Percentiles rank a stretch among this genome's conserved stretches.
These are phyloP conservation scores for Albugo candida DNA, from an alignment of 352 stramenopile genomes.

Conservation along the genomic window DNA sequence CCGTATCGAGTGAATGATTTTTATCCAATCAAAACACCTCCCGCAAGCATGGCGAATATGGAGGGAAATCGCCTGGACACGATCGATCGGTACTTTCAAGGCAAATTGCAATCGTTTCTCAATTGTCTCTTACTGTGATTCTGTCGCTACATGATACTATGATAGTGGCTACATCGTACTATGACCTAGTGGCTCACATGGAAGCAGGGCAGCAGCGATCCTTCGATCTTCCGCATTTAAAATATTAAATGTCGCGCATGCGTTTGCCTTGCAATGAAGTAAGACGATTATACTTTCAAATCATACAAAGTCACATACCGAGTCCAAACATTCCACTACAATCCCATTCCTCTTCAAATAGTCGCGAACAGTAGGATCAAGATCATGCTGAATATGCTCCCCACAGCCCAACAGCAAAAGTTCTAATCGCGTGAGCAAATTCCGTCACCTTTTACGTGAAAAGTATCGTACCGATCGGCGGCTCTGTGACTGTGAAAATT, in stretches of 20 bases:
- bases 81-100: too few species aligned
- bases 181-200: conserved; percentile 16
- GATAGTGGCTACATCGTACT: too few species aligned
- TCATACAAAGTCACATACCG: conserved; percentile 8
- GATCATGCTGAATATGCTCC: conserved; percentile 27
- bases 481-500: conserved; percentile 58
- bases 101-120: too few species aligned
- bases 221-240: conserved; percentile 79
- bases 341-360: conserved; percentile 70
- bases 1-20: too few species aligned
- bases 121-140: too few species aligned
- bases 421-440: conserved; percentile 12
- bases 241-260: conserved; percentile 81
- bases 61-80: too few species aligned
- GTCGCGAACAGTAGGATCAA: conserved; percentile 40
- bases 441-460: not conserved
- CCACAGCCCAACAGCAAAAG: conserved; percentile 71
- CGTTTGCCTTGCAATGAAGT: conserved; percentile 22
- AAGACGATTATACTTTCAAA: not conserved
- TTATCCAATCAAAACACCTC: too few species aligned
- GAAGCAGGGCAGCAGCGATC: conserved; percentile 60
- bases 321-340: conserved; percentile 73
- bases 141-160: too few species aligned
- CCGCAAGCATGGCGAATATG: too few species aligned
- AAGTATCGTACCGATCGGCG: conserved; percentile 28